Base-by-base conservation (phyloP, 1,139 yeast species). In the Blastobotrys aristatus region DNA sequence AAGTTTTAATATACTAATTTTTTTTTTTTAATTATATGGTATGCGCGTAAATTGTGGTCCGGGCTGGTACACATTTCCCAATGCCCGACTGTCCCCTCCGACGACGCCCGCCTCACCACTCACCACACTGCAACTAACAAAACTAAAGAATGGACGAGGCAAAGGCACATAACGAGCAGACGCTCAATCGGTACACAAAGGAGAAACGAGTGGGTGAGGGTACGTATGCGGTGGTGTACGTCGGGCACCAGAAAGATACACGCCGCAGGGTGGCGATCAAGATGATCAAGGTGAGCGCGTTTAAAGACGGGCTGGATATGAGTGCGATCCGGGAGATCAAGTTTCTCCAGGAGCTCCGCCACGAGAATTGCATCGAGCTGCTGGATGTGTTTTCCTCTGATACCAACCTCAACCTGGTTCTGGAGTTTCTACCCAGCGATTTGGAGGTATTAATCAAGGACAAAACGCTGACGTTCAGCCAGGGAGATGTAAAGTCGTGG, bases 141-240 rank as follows among this genome's bases (percentile, higher is more conserved):
- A 17, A 1, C 21, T 21, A 4, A 27, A 21, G 14, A 20, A 46
- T 46, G 49, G 49, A 46, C 26, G 49, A 38, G 8, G 49, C 49
- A 18, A 48, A 51, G 38, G 53, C 44, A 11, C 46, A 44, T 29
- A 57, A 59, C 51, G 61, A 57, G 22, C 44, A 49, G 46, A 52
- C 53, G 17, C 50, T 51, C 36, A 52, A 51, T 34, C 58, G 63
- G 22, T 66, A 64, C 49, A 56, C 66, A 13, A 65, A 64, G 49
- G 95, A 87, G 51, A 80, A 78, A 57, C 90, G 90, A 64, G 97
- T 92, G 24, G 98, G 98, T 63, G 99, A 94, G 70, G 99, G 99
- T 68, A 94, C 99, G 0, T 94, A 92, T 72, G 99, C 98, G 40
- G 95, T 90, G 50, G 99, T 94, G 2, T 92, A 85, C 61, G 74